Percentiles rank a stretch among this genome's conserved stretches.
Evolutionary conservation across 192 early-diverging fungal species (phyloP).

Genomic region (Coemansia sp.): DNA sequence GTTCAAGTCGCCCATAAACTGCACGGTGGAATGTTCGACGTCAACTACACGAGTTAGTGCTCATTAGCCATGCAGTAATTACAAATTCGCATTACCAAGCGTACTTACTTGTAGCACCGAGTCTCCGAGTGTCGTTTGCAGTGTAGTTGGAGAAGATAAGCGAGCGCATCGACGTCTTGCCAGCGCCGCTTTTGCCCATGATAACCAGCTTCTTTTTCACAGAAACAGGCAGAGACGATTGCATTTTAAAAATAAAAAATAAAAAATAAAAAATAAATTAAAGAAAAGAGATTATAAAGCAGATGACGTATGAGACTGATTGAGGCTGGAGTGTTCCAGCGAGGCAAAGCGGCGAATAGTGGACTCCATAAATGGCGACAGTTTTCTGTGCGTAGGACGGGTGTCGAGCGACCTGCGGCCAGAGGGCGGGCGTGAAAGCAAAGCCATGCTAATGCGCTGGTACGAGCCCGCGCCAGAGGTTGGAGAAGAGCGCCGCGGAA

Average conservation of each 20-base stretch:
- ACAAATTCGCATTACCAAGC: too few species aligned
- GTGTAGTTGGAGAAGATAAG: slow-evolving; percentile 99
- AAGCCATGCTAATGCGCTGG: slow-evolving; percentile 33
- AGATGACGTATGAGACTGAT: neutral
- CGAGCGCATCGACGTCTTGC: slow-evolving; percentile 98
- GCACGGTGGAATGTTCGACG: slow-evolving; percentile 94
- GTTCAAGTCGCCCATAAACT: slow-evolving; percentile 91
- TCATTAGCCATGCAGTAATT: too few species aligned
- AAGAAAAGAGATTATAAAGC: slow-evolving; percentile 1
- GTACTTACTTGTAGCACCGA: slow-evolving; percentile 84
- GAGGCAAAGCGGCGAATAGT: slow-evolving; percentile 14
- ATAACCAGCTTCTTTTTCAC: slow-evolving; percentile 69
- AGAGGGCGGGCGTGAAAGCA: slow-evolving; percentile 17
- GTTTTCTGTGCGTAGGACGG: slow-evolving; percentile 7
- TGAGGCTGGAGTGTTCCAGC: neutral
- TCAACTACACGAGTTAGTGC: too few species aligned
- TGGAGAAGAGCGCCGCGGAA: neutral
- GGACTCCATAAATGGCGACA: slow-evolving; percentile 9
- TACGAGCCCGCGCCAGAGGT: slow-evolving; percentile 8
- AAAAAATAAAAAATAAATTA: neutral
- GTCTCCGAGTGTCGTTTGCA: slow-evolving; percentile 87
- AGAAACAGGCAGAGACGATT: slow-evolving; percentile 1
- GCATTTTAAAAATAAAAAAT: slow-evolving; percentile 3
- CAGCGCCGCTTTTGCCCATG: slow-evolving; percentile 96
- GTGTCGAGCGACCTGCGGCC: slow-evolving; percentile 18